Conservation (phyloP, 805 yeast species). For the Wickerhamomyces chambardii region DNA sequence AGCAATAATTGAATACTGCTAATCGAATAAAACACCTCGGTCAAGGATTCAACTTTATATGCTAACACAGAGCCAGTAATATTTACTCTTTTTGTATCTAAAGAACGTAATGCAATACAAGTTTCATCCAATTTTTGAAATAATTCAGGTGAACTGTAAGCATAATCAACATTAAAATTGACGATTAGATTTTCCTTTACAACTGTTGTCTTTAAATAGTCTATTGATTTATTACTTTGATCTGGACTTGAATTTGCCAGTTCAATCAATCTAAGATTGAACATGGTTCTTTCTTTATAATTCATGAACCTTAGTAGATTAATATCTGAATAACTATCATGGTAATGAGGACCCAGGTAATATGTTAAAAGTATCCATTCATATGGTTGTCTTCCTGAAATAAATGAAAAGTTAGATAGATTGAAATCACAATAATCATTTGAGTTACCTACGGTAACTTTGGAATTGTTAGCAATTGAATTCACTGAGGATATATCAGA, state of each 20-base stretch:
- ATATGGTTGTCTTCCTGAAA: constrained; percentile 25
- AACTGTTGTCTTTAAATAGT: constrained; percentile 8
- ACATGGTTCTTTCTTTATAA: constrained; percentile 24
- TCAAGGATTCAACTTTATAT: constrained; percentile 2
- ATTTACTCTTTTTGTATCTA: background rate
- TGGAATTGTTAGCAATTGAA: background rate
- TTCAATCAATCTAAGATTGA: constrained; percentile 22
- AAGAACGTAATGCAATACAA: too few relatives aligned
- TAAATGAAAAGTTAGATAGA: constrained; percentile 25
- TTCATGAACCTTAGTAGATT: constrained; percentile 30
- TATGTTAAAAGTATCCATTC: constrained; percentile 46
- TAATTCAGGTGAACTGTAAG: background rate
- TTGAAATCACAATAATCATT: constrained; percentile 10
- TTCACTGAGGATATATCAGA: background rate
- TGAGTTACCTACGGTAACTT: background rate
- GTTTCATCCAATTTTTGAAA: constrained; percentile 1
- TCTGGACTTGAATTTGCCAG: constrained; percentile 4
- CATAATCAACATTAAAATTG: constrained; percentile 9
- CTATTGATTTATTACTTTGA: constrained; percentile 7
- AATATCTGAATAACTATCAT: constrained; percentile 31
- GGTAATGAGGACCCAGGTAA: constrained; percentile 40
- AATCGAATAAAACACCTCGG: constrained; percentile 20
- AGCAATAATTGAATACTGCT: constrained; percentile 45
- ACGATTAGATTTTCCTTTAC: constrained; percentile 10
- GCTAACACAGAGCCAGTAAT: constrained; percentile 5